These are phyloP conservation scores for Chlorophyllum brunneum DNA, from an alignment of 768 basidiomycete genomes.

Conservation along the genomic window DNA sequence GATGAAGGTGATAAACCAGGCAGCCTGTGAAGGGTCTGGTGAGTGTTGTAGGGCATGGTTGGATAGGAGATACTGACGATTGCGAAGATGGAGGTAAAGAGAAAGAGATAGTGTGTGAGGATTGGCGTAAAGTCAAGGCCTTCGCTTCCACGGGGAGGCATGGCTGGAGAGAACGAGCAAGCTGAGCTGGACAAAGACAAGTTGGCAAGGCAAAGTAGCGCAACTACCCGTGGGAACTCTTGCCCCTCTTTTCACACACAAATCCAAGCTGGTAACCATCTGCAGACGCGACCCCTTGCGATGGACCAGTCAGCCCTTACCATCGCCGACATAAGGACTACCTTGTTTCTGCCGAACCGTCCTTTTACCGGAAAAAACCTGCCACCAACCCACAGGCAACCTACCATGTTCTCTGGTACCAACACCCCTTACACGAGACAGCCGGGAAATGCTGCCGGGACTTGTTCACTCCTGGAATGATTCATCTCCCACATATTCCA, in stretches of 20 bases:
- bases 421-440: neutral
- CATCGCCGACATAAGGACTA: slow-evolving; percentile 12
- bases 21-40: slow-evolving; percentile 40
- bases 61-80: slow-evolving; percentile 50
- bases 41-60: slow-evolving; percentile 11
- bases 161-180: slow-evolving; percentile 17
- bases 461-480: slow-evolving; percentile 18
- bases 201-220: slow-evolving; percentile 13
- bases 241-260: neutral
- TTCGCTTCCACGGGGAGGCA: slow-evolving; percentile 57
- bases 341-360: neutral
- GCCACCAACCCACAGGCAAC: slow-evolving; percentile 11
- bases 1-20: slow-evolving; percentile 78
- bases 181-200: slow-evolving; percentile 12
- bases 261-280: too few relatives aligned
- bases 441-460: slow-evolving; percentile 13
- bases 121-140: slow-evolving; percentile 88
- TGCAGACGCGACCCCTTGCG: slow-evolving; percentile 17
- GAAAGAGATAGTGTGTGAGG: slow-evolving; percentile 86
- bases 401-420: slow-evolving; percentile 15
- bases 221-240: slow-evolving; percentile 9
- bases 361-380: slow-evolving; percentile 13
- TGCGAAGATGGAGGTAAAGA: slow-evolving; percentile 81
- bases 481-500: slow-evolving; percentile 17
- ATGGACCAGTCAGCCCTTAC: slow-evolving; percentile 1